phyloP scores from a whole-genome alignment of 345 rosid species.

The Lepidium sativum region DNA sequence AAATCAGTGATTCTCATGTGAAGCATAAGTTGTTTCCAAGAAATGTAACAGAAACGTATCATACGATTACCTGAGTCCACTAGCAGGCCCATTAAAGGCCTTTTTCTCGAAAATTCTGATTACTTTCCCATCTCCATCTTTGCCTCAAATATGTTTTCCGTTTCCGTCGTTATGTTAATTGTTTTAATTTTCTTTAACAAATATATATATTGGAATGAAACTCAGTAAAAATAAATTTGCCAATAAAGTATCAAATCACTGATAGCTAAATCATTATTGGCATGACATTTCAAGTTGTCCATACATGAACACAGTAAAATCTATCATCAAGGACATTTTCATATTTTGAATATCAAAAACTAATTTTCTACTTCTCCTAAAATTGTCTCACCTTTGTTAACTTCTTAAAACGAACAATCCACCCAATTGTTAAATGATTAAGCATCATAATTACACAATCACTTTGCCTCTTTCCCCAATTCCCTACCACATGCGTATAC shows the following conservation, averaged over 20 bases:
- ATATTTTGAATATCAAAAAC: not conserved
- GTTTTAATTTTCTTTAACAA: too few relatives aligned
- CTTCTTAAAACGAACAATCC: not conserved
- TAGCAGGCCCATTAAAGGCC: not conserved
- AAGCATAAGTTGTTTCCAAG: not conserved
- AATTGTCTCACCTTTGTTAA: not conserved
- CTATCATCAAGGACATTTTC: not conserved
- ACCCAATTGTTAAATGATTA: slow-evolving; percentile 6
- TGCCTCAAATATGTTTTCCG: too few relatives aligned
- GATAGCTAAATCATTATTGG: not conserved
- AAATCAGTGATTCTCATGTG: not conserved
- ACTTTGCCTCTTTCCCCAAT: not conserved
- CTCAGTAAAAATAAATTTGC: not conserved
- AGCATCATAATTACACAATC: slow-evolving; percentile 15
- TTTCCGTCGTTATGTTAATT: too few relatives aligned
- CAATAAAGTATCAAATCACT: not conserved
- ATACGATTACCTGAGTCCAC: not conserved
- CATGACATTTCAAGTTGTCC: not conserved
- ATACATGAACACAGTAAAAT: not conserved
- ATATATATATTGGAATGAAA: not conserved
- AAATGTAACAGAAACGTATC: not conserved
- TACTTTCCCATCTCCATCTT: not conserved
- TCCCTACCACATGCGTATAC: slow-evolving; percentile 9
- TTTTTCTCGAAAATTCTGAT: not conserved
- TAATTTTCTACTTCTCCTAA: not conserved